These are phyloP conservation scores for Globisporangium barbulae DNA, from an alignment of 352 stramenopile genomes.

Conservation along the genomic window DNA sequence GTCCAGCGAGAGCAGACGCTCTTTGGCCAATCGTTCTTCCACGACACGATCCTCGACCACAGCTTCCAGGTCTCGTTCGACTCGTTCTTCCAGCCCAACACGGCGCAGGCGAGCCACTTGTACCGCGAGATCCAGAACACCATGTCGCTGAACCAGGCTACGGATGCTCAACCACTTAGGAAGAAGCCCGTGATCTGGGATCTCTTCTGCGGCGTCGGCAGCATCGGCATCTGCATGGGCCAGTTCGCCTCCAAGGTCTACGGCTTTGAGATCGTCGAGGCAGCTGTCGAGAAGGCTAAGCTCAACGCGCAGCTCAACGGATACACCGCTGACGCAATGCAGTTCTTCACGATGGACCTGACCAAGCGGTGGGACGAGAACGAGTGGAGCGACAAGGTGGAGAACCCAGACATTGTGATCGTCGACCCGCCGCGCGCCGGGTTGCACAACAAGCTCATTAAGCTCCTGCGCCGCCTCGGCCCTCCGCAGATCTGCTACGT, in stretches of 20 bases:
- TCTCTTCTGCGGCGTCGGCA: conserved; percentile 76
- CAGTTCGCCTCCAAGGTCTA: conserved; percentile 36
- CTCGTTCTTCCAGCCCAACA: conserved; percentile 83
- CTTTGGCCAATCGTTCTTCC: conserved; percentile 38
- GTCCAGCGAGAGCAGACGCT: conserved; percentile 33
- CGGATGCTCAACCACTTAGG: neutral
- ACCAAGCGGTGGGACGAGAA: conserved; percentile 48
- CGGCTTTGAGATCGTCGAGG: conserved; percentile 69
- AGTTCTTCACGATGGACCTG: conserved; percentile 65
- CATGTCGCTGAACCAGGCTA: conserved; percentile 15
- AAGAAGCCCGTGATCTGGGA: conserved; percentile 69
- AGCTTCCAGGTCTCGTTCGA: conserved; percentile 65
- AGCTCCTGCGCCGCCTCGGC: conserved; percentile 41
- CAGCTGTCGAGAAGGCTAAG: conserved; percentile 48
- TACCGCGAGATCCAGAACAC: conserved; percentile 53
- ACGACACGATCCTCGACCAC: conserved; percentile 61
- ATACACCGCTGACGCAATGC: conserved; percentile 46
- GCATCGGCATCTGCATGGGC: conserved; percentile 76
- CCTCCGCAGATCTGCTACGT: conserved; percentile 68
- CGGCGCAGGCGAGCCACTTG: conserved; percentile 44
- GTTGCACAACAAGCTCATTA: conserved; percentile 64
- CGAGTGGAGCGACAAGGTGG: conserved; percentile 25
- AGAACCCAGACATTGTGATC: conserved; percentile 59
- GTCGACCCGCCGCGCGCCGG: conserved; percentile 71
- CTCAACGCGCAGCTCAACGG: conserved; percentile 59